Conservation (phyloP, 176 grass and related monocot species). For the Neostapfia colusana region DNA sequence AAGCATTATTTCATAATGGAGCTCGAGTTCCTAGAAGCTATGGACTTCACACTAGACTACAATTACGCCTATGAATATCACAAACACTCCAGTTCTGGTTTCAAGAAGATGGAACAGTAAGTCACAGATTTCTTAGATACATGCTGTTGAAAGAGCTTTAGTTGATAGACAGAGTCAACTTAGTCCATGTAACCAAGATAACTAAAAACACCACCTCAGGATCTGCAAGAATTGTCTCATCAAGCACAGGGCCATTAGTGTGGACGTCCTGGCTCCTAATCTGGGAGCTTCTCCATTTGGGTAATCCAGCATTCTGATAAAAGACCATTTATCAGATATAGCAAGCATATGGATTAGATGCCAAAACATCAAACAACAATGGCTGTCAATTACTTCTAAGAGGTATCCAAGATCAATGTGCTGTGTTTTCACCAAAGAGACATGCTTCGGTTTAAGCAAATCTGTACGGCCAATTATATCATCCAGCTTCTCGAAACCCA, state of each 20-base stretch:
- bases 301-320: slow-evolving; percentile 75
- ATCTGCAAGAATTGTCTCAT: slow-evolving; percentile 84
- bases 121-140: slow-evolving; percentile 25
- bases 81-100: slow-evolving; percentile 38
- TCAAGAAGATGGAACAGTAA: slow-evolving; percentile 4
- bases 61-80: slow-evolving; percentile 3
- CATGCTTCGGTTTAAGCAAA: slow-evolving; percentile 78
- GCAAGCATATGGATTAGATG: slow-evolving; percentile 36
- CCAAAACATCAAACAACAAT: slow-evolving; percentile 30
- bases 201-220: slow-evolving; percentile 59
- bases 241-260: slow-evolving; percentile 92
- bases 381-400: slow-evolving; percentile 45
- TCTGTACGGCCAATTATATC: slow-evolving; percentile 88
- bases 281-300: slow-evolving; percentile 84
- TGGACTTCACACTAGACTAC: slow-evolving; percentile 12
- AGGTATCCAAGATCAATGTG: slow-evolving; percentile 89
- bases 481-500: slow-evolving; percentile 98
- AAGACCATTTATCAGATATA: slow-evolving; percentile 34
- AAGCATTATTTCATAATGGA: neutral
- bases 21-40: slow-evolving; percentile 24
- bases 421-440: slow-evolving; percentile 95
- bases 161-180: slow-evolving; percentile 27
- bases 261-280: slow-evolving; percentile 96
- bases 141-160: slow-evolving; percentile 15
- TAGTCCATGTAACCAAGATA: slow-evolving; percentile 22